These are phyloP conservation scores for Taiwanofungus camphoratus DNA, from an alignment of 1,284 basidiomycete species.

Conservation along the genomic window DNA sequence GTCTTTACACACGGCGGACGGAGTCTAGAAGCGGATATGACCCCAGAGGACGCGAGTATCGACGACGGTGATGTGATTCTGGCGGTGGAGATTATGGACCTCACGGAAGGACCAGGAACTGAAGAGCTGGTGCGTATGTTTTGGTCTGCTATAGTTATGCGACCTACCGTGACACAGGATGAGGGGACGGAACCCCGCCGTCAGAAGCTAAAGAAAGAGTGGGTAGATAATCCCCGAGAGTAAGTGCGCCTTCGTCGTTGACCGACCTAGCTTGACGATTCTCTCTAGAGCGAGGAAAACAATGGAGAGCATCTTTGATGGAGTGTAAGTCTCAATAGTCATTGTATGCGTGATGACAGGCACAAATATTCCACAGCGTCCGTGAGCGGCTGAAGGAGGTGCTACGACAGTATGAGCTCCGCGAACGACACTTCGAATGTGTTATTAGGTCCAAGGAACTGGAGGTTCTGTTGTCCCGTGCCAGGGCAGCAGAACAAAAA, in stretches of 20 bases:
- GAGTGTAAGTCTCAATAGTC: slow-evolving; percentile 57
- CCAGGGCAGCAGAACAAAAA: slow-evolving; percentile 77
- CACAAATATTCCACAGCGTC: slow-evolving; percentile 39
- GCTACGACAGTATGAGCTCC: slow-evolving; percentile 76
- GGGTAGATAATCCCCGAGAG: slow-evolving; percentile 69
- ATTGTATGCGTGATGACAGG: neutral
- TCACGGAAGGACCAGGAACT: slow-evolving; percentile 59
- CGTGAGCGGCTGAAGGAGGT: slow-evolving; percentile 79
- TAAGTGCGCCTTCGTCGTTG: slow-evolving; percentile 31
- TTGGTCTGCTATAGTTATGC: neutral
- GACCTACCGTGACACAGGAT: slow-evolving; percentile 37
- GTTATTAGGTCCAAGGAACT: slow-evolving; percentile 84
- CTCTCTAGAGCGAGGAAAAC: slow-evolving; percentile 57
- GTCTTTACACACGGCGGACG: slow-evolving; percentile 77
- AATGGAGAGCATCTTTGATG: slow-evolving; percentile 74
- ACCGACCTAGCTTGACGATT: neutral
- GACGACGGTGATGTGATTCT: slow-evolving; percentile 81
- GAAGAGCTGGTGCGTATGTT: slow-evolving; percentile 53
- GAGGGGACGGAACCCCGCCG: slow-evolving; percentile 55
- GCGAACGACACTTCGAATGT: slow-evolving; percentile 83
- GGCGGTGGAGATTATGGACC: slow-evolving; percentile 81
- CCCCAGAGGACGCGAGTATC: slow-evolving; percentile 79
- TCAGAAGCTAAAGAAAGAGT: slow-evolving; percentile 69
- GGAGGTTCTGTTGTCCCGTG: slow-evolving; percentile 75
- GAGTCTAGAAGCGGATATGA: slow-evolving; percentile 66